Evolutionary conservation across 108 stramenopile species (phyloP), one percentile per base, ranked within the genome.

Genomic region (Conticribra guillardii): DNA sequence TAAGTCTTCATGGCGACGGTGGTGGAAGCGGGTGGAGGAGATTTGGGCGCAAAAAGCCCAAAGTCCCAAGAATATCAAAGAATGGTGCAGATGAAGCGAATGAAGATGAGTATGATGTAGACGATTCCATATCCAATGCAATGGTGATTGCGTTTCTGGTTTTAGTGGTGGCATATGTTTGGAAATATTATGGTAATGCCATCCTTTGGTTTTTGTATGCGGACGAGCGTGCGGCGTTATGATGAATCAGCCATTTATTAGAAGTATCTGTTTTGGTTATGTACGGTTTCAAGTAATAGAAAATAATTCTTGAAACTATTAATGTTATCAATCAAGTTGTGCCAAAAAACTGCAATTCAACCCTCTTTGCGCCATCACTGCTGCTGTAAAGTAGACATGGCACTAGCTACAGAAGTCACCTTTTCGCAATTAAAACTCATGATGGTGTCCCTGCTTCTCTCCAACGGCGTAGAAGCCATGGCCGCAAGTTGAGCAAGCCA

Each of bases 61-160:
- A 49, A 59, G 76, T 78, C 24, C 56, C 76, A 9, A 49, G 76
- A 56, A 52, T 78, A 27, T 60, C 57, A 29, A 52, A 66, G 33
- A 74, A 66, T 0, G 58, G 37, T 18, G 58, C 11, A 17, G 76
- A 44, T 5, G 22, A 63, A 18, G 76, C 63, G 18, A 33, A 46
- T 4, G 44, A 21, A 26, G 48, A 34, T 22, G 67, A 64, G 19
- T 0, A 18, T 17, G 31, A 62, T 19, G 18, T 64, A 2, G 67
- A 69, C 31, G 76, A 78, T 23, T 69, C 69, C 30, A 46, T 78
- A 19, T 78, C 76, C 8, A 68, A 68, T 2, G 22, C 47, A 4
- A 78, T 78, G 76, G 69, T 78, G 11, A 52, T 60, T 23, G 55
- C 63, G 27, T 69, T 78, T 51, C 2, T 78, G 31, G 55, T 48